Evolutionary conservation across 2,329 filamentous ascomycete genomes (phyloP), one percentile per base, ranked within the genome.

Genomic region (Alternaria dauci): DNA sequence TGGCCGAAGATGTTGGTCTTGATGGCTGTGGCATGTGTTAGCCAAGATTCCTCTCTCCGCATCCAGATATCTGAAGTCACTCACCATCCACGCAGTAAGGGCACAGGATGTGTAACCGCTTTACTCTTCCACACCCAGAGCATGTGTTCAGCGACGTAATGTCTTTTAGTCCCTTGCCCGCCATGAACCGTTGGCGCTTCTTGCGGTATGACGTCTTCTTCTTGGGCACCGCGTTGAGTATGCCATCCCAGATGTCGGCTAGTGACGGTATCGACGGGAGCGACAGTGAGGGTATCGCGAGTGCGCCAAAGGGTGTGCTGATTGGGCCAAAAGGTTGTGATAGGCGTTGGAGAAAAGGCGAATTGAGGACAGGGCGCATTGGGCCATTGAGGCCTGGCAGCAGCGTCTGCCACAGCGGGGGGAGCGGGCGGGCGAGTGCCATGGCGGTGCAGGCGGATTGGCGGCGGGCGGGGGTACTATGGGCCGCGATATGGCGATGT

Each of bases 121-220:
- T 99, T 26, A 88, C 82, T 76, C 91, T 87, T 50, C 95, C 96
- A 73, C 95, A 99, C 14, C 89, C 92, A 0, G 94, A 91, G 77
- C 95, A 99, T 75, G 88, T 92, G 82, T 93, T 96, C 70, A 99
- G 81, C 55, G 88, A 87, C 65, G 91, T 95, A 59, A 96, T 89
- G 77, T 99, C 95, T 82, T 97, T 92, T 71, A 99, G 81, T 44
- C 89, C 94, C 82, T 99, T 99, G 74, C 95, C 95, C 25, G 94
- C 94, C 89, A 98, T 91, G 76, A 96, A 93, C 73, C 96, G 88
- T 76, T 93, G 90, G 71, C 95, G 87, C 85, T 93, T 97, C 84
- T 95, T 97, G 84, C 92, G 92, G 80, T 99, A 93, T 42, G 94
- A 97, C 34, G 93, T 96, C 87, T 98, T 99, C 84, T 97, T 98